Percentiles rank a stretch among this genome's conserved stretches.
phyloP scores from a whole-genome alignment of 2,329 filamentous ascomycete species.

The Clarireedia paspali region DNA sequence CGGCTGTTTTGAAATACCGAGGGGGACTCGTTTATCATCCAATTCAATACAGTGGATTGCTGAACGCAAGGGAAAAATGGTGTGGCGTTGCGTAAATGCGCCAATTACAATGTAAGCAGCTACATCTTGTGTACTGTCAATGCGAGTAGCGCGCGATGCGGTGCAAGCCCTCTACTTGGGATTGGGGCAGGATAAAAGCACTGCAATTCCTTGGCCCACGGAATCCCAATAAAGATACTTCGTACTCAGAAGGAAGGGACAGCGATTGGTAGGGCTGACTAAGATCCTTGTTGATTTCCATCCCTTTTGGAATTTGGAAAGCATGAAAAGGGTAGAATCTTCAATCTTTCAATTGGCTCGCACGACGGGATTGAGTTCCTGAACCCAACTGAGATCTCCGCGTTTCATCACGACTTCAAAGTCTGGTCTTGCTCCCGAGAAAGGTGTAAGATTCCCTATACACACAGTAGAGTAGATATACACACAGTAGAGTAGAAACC shows the following conservation, averaged over 20 bases:
- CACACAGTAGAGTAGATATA: no score
- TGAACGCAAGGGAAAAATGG: not conserved
- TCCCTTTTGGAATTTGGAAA: not conserved
- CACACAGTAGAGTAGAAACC: no score
- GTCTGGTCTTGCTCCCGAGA: not conserved
- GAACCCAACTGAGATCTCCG: not conserved
- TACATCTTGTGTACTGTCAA: not conserved
- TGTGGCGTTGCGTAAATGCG: not conserved
- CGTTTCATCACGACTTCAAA: slow-evolving; percentile 2
- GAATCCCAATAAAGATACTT: not conserved
- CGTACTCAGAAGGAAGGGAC: not conserved
- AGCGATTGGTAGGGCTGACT: slow-evolving; percentile 13
- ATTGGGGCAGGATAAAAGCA: not conserved
- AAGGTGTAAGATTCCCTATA: no score
- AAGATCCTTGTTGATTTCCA: not conserved
- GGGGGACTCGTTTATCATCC: slow-evolving; percentile 1
- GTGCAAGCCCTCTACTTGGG: slow-evolving; percentile 3
- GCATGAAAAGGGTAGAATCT: not conserved
- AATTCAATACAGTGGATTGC: not conserved
- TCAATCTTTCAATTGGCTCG: not conserved
- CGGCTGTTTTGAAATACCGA: not conserved
- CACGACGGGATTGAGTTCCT: not conserved
- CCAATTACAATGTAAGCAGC: not conserved
- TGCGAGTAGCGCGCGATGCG: not conserved
- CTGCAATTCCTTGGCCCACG: not conserved